Evolutionary conservation across 495 filamentous ascomycete species (phyloP).

Genomic region (Umbilicaria muhlenbergii): DNA sequence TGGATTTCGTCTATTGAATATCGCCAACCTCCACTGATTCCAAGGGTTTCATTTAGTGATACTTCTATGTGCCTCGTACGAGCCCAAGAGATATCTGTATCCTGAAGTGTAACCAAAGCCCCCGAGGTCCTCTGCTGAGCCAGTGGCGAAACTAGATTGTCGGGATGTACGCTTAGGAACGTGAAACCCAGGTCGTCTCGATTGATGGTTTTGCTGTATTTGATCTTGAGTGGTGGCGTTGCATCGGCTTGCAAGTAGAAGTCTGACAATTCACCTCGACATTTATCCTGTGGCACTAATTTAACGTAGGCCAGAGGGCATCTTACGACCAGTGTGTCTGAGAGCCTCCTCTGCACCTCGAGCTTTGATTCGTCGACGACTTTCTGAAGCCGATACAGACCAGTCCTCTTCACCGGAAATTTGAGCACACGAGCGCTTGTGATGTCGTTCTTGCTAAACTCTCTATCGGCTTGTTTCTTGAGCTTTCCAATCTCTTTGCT

Average conservation of each 20-base stretch:
- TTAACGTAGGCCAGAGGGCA: slow-evolving; percentile 69
- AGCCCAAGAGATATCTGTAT: slow-evolving; percentile 66
- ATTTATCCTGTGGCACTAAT: slow-evolving; percentile 46
- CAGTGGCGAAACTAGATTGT: slow-evolving; percentile 66
- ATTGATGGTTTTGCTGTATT: slow-evolving; percentile 76
- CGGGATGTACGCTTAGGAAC: slow-evolving; percentile 82
- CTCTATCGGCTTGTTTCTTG: slow-evolving; percentile 43
- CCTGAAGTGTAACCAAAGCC: slow-evolving; percentile 35
- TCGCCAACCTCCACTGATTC: slow-evolving; percentile 59
- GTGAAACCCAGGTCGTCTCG: slow-evolving; percentile 56
- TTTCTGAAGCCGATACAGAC: slow-evolving; percentile 67
- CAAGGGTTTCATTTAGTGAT: slow-evolving; percentile 76
- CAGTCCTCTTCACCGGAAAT: slow-evolving; percentile 60
- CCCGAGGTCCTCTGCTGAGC: slow-evolving; percentile 36
- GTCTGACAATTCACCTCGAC: slow-evolving; percentile 75
- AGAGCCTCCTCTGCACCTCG: slow-evolving; percentile 62
- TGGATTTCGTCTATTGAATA: slow-evolving; percentile 85
- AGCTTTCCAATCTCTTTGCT: slow-evolving; percentile 54
- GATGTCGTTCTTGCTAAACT: slow-evolving; percentile 28
- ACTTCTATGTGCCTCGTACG: slow-evolving; percentile 56
- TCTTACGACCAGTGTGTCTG: slow-evolving; percentile 62
- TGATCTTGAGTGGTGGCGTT: slow-evolving; percentile 80
- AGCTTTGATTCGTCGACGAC: slow-evolving; percentile 87
- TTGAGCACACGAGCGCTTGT: slow-evolving; percentile 39
- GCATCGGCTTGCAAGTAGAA: slow-evolving; percentile 68